Percentiles rank a stretch among this genome's conserved stretches.
Evolutionary conservation across 2,329 filamentous ascomycete species (phyloP).

Genomic region (Escovopsis weberi): DNA sequence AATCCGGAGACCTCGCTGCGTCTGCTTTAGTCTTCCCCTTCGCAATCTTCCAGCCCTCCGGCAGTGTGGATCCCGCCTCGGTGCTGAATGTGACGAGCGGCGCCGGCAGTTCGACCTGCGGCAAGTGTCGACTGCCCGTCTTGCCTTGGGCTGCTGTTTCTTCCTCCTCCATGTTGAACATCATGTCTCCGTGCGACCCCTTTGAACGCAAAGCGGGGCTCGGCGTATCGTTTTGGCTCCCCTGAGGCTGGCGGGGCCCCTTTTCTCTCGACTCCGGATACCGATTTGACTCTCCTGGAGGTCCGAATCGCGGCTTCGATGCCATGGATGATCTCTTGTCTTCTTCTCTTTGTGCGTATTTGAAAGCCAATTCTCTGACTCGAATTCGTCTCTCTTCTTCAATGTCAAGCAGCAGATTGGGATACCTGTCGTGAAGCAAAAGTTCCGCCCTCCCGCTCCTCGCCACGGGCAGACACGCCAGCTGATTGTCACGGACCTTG

Average conservation of each 20-base stretch:
- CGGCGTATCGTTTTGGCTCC: slow-evolving; percentile 37
- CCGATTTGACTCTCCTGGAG: slow-evolving; percentile 45
- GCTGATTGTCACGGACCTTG: slow-evolving; percentile 69
- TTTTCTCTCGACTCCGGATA: slow-evolving; percentile 29
- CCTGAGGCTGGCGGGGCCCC: slow-evolving; percentile 31
- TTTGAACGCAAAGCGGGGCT: slow-evolving; percentile 57
- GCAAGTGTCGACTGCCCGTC: slow-evolving; percentile 15
- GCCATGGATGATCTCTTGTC: slow-evolving; percentile 49
- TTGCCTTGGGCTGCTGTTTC: slow-evolving; percentile 16
- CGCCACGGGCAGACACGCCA: slow-evolving; percentile 60
- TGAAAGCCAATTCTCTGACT: slow-evolving; percentile 64
- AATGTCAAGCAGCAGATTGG: slow-evolving; percentile 48
- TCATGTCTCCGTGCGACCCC: slow-evolving; percentile 58
- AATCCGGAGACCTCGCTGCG: slow-evolving; percentile 5
- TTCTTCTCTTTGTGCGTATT: slow-evolving; percentile 45
- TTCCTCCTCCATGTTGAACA: slow-evolving; percentile 91
- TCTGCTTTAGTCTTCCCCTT: slow-evolving; percentile 13
- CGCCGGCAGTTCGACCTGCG: slow-evolving; percentile 8
- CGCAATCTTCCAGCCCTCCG: slow-evolving; percentile 13
- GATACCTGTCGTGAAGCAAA: slow-evolving; percentile 48
- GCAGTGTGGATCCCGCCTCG: slow-evolving; percentile 16
- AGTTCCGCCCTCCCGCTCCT: slow-evolving; percentile 60
- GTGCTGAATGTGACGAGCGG: slow-evolving; percentile 12
- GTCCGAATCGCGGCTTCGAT: slow-evolving; percentile 44
- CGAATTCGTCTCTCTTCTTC: slow-evolving; percentile 55